phyloP scores from a whole-genome alignment of 371 early-diverging fungal genomes.

The Mucor racemosus region DNA sequence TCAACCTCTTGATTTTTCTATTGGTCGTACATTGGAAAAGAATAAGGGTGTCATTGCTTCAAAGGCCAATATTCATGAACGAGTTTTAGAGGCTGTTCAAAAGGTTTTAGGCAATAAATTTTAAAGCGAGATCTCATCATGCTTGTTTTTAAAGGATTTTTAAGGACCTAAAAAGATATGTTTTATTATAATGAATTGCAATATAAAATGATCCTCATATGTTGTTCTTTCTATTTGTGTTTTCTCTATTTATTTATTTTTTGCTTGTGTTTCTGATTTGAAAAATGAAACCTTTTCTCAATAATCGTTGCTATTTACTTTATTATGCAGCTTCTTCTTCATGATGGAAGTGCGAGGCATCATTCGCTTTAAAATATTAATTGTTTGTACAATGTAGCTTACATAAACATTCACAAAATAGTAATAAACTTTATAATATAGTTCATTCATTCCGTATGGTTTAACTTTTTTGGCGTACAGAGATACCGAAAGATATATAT shows the following conservation, averaged over 20 bases:
- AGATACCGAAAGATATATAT: not conserved
- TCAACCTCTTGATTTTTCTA: conserved; percentile 86
- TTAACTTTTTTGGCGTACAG: not conserved
- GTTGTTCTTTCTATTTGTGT: too few species aligned
- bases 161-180: too few species aligned
- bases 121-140: not conserved
- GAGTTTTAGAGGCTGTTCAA: conserved; percentile 73
- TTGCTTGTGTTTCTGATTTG: too few species aligned
- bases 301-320: too few species aligned
- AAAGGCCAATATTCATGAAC: conserved; percentile 64
- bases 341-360: too few species aligned
- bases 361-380: too few species aligned
- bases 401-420: not conserved
- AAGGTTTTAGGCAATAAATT: conserved; percentile 50
- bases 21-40: conserved; percentile 77
- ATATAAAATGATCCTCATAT: too few species aligned
- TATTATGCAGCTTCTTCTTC: too few species aligned
- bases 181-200: too few species aligned
- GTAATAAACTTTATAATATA: too few species aligned
- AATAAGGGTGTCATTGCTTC: conserved; percentile 94
- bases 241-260: too few species aligned
- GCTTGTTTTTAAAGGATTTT: not conserved
- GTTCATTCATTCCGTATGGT: not conserved
- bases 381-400: not conserved
- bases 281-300: too few species aligned